Evolutionary conservation across 2,329 filamentous ascomycete genomes (phyloP), one percentile per base, ranked within the genome.

Genomic region (Pseudogymnoascus destructans): DNA sequence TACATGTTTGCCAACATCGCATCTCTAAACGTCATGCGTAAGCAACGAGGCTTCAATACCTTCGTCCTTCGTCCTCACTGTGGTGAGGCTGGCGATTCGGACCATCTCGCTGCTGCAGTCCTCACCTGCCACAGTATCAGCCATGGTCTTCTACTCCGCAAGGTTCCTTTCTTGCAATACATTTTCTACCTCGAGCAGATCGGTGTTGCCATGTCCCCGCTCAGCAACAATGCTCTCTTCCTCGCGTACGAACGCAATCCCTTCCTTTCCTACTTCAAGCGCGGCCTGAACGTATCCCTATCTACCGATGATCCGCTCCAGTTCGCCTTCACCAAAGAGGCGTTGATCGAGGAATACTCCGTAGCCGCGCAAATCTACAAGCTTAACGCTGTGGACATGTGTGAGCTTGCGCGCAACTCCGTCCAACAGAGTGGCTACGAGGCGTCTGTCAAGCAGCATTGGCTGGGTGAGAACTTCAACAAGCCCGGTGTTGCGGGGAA

Each of bases 301-400:
- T 97, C 92, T 1, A 97, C 93, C 0, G 93, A 98, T 68, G 93
- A 98, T 69, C 93, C 93, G 19, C 78, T 98, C 52, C 93, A 98
- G 69, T 98, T 98, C 70, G 93, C 93, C 1, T 98, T 96, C 69
- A 98, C 93, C 5, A 98, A 97, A 67, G 93, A 98, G 71, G 93
- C 93, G 0, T 74, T 98, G 59, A 98, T 98, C 64, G 93, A 98
- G 71, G 93, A 98, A 69, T 98, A 98, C 68, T 91, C 92, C 0
- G 93, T 98, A 7, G 93, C 93, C 3, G 93, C 93, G 3, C 93
- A 98, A 72, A 98, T 98, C 60, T 98, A 97, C 75, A 97, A 97
- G 73, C 81, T 98, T 36, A 95, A 85, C 67, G 87, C 92, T 0
- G 91, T 97, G 3, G 93, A 98, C 68, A 98, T 98, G 93, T 97